Conservation (phyloP, 805 yeast genomes). For the Cyberlindnera lachancei region DNA sequence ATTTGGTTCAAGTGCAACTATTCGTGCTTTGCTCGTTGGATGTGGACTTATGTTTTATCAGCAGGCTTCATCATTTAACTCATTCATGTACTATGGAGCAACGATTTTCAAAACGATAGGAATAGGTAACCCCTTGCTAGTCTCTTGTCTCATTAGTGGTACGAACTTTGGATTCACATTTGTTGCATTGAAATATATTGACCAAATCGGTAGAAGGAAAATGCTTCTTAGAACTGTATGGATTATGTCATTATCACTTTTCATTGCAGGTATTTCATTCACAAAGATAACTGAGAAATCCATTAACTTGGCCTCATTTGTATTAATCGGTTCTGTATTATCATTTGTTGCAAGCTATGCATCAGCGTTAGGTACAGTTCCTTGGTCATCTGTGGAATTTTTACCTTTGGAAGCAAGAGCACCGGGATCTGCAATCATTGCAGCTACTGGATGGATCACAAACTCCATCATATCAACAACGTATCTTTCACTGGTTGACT, state of each 20-base stretch:
- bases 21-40: slow-evolving; percentile 37
- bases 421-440: slow-evolving; percentile 34
- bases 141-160: slow-evolving; percentile 46
- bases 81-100: slow-evolving; percentile 56
- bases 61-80: slow-evolving; percentile 56
- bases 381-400: slow-evolving; percentile 39
- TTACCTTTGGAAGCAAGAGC: slow-evolving; percentile 35
- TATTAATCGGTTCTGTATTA: slow-evolving; percentile 26
- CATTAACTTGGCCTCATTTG: slow-evolving; percentile 5
- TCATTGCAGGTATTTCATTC: slow-evolving; percentile 27
- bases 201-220: slow-evolving; percentile 38
- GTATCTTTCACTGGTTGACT: slow-evolving; percentile 27
- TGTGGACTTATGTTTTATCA: slow-evolving; percentile 48
- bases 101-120: slow-evolving; percentile 47
- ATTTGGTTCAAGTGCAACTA: slow-evolving; percentile 22
- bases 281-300: not conserved
- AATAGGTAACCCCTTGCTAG: slow-evolving; percentile 43
- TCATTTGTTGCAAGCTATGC: slow-evolving; percentile 36
- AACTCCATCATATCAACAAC: slow-evolving; percentile 30
- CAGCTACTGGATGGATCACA: slow-evolving; percentile 36
- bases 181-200: slow-evolving; percentile 43
- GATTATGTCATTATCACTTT: slow-evolving; percentile 31
- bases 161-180: slow-evolving; percentile 51
- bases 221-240: slow-evolving; percentile 37
- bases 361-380: slow-evolving; percentile 36